Evolutionary conservation across 2,329 filamentous ascomycete species (phyloP).

Genomic region (Exserohilum rostratum): DNA sequence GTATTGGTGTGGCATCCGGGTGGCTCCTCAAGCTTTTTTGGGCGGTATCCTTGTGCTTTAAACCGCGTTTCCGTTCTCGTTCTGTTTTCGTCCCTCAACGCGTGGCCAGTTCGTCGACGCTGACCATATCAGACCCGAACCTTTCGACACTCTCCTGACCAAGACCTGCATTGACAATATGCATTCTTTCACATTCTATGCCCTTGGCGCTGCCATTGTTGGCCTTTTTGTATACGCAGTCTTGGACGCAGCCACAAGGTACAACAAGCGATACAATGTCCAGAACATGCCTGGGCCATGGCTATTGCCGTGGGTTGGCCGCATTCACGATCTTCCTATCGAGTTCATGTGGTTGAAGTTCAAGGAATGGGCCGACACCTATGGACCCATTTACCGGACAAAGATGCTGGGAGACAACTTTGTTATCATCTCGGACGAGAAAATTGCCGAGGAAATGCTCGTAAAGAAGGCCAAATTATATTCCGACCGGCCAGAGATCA

Average conservation of each 20-base stretch:
- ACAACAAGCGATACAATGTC: conserved; percentile 46
- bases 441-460: conserved; percentile 59
- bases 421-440: conserved; percentile 59
- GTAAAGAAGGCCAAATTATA: conserved; percentile 60
- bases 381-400: conserved; percentile 46
- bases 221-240: conserved; percentile 47
- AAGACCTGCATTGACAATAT: conserved; percentile 27
- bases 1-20: conserved; percentile 25
- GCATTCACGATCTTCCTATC: conserved; percentile 46
- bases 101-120: conserved; percentile 2
- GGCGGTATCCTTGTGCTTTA: conserved; percentile 4
- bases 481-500: conserved; percentile 58
- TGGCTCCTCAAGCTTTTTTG: conserved; percentile 10
- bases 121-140: neutral
- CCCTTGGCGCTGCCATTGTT: conserved; percentile 45
- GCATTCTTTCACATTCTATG: conserved; percentile 51
- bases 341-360: conserved; percentile 60
- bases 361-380: conserved; percentile 45
- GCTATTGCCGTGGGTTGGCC: conserved; percentile 46
- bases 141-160: neutral
- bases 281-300: conserved; percentile 50
- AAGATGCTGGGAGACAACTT: conserved; percentile 52
- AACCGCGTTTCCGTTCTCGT: conserved; percentile 1
- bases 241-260: conserved; percentile 42
- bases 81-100: neutral